Evolutionary conservation across 2,329 filamentous ascomycete species (phyloP), one percentile per base, ranked within the genome.

Genomic region (Diaporthe helianthi): DNA sequence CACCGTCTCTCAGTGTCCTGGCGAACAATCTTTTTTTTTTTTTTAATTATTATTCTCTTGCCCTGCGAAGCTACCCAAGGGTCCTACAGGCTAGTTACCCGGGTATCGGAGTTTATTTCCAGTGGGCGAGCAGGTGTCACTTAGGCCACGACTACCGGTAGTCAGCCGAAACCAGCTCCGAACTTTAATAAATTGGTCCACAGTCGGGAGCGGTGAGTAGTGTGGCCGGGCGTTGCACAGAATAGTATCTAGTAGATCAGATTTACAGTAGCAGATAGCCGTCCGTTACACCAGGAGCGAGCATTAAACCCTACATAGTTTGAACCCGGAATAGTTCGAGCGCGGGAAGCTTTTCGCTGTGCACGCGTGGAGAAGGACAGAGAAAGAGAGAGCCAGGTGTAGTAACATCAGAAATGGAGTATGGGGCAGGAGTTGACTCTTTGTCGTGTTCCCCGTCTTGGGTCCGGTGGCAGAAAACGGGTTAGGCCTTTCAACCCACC

Each of bases 101-200:
- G 41, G 58, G 58, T 12, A 19, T 36, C 58, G 58, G 58, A 63
- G 58, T 63, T 63, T 49, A 63, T 49, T 49, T 49, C 13, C 58
- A 22, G 17, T 13, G 24, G 29, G 54, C 53, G 51, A 33, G 41
- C 58, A 61, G 19, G 58, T 61, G 41, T 47, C 58, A 47, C 58
- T 33, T 29, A 17, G 9, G 41, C 58, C 58, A 49, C 44, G 58
- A 63, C 29, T 36, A 63, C 58, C 58, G 58, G 58, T 63, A 63
- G 58, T 29, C 58, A 49, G 58, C 58, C 58, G 58, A 63, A 63
- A 63, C 44, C 58, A 49, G 41, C 55, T 36, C 44, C 44, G 44
- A 63, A 63, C 58, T 63, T 29, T 63, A 63, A 36, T 63, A 49
- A 63, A 63, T 63, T 63, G 44, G 58, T 49, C 44, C 58, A 41